Percentiles rank a stretch among this genome's conserved stretches.
phyloP scores from a whole-genome alignment of 2,329 filamentous ascomycete genomes.

The Akanthomyces muscarius region DNA sequence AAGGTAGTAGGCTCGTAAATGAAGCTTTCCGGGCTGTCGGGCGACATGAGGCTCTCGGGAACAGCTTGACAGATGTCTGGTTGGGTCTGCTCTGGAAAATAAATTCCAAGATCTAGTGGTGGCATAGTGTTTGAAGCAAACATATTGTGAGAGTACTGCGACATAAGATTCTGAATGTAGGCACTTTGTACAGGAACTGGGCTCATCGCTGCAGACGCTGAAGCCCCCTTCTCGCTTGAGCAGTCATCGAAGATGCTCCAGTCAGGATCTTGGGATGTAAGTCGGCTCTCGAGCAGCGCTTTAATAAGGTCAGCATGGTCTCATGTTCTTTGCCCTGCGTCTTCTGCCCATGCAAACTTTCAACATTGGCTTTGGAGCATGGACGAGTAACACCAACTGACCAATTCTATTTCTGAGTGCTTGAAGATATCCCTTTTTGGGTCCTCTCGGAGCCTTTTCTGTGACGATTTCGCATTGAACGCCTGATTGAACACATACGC shows the following conservation, averaged over 20 bases:
- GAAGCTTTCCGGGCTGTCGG: not conserved
- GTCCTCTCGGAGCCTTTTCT: conserved; percentile 10
- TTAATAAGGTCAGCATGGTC: not conserved
- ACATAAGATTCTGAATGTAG: not conserved
- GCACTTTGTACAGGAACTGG: not conserved
- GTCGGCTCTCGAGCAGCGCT: conserved; percentile 13
- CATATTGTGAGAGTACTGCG: not conserved
- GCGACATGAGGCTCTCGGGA: not conserved
- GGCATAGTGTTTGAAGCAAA: not conserved
- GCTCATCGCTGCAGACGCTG: not conserved
- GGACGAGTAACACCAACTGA: not conserved
- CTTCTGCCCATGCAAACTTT: too few species aligned
- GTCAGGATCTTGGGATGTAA: not conserved
- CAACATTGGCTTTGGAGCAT: too few species aligned
- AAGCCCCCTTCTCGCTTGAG: not conserved
- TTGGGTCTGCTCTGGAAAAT: not conserved
- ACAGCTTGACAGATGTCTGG: not conserved
- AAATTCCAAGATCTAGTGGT: not conserved
- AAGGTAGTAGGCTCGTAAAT: not conserved
- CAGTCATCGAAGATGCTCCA: not conserved
- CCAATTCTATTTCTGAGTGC: conserved; percentile 13
- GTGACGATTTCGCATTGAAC: conserved; percentile 14
- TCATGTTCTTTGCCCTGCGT: too few species aligned
- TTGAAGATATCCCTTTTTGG: conserved; percentile 18
- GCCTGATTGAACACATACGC: conserved; percentile 13